Conservation (phyloP, 2,329 filamentous ascomycete genomes). For the Colletotrichum sp. region DNA sequence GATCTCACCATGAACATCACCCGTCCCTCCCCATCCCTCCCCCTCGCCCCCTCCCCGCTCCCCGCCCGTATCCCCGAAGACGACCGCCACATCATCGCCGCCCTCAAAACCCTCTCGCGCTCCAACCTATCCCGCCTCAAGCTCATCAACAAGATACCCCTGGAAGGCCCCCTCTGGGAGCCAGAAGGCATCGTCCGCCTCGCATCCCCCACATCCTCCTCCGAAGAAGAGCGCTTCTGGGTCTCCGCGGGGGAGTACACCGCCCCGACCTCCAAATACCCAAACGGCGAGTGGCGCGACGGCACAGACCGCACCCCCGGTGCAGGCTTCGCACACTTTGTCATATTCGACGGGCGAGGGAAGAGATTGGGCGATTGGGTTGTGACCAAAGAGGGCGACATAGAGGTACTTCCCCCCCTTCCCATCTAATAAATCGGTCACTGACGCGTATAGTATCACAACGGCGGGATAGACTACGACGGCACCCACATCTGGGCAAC, state of each 20-base stretch:
- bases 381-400: constrained; percentile 38
- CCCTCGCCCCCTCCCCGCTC: constrained; percentile 30
- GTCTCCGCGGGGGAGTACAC: constrained; percentile 51
- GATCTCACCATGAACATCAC: too few relatives aligned
- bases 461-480: constrained; percentile 54
- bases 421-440: too few relatives aligned
- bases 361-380: constrained; percentile 47
- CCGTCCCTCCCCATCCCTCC: constrained; percentile 27
- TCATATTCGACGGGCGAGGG: constrained; percentile 49
- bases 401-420: not conserved
- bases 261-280: constrained; percentile 40
- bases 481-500: constrained; percentile 51
- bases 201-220: not conserved
- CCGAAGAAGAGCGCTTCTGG: constrained; percentile 35
- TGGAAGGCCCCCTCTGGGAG: constrained; percentile 52
- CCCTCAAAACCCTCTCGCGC: constrained; percentile 30
- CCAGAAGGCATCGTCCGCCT: constrained; percentile 54
- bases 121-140: constrained; percentile 38
- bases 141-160: constrained; percentile 42
- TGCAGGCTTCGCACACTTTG: constrained; percentile 48
- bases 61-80: too few relatives aligned
- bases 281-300: constrained; percentile 45
- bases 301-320: constrained; percentile 54
- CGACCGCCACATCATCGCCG: too few relatives aligned
- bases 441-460: constrained; percentile 42